These are phyloP conservation scores for Penicillium sp. DNA, from an alignment of 2,329 filamentous ascomycete species.

Conservation along the genomic window DNA sequence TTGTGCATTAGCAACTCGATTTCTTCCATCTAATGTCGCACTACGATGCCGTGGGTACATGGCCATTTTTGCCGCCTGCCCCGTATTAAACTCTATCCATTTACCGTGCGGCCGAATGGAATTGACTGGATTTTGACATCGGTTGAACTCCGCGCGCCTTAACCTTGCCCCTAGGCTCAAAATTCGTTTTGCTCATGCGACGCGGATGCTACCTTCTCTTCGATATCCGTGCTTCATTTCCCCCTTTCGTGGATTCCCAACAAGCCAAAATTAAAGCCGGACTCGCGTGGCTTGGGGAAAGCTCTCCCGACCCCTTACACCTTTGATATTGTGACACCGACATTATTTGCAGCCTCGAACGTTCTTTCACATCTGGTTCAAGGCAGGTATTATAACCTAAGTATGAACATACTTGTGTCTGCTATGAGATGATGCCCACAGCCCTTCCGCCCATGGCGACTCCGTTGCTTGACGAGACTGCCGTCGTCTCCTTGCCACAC, in stretches of 20 bases:
- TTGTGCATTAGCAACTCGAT: constrained; percentile 11
- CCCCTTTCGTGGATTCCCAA: background rate
- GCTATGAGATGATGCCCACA: constrained; percentile 37
- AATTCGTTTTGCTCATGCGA: background rate
- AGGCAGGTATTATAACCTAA: constrained; percentile 12
- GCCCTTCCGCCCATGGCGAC: constrained; percentile 34
- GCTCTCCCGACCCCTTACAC: background rate
- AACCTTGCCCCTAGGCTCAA: background rate
- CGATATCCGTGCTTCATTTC: background rate
- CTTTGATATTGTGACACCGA: background rate
- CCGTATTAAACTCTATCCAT: constrained; percentile 12
- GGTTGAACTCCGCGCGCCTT: background rate
- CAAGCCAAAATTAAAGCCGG: background rate
- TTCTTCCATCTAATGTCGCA: constrained; percentile 13
- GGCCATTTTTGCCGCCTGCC: background rate
- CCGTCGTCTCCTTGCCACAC: constrained; percentile 20
- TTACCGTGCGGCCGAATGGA: constrained; percentile 2
- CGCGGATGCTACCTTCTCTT: constrained; percentile 2
- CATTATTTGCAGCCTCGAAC: background rate
- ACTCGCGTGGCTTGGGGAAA: background rate
- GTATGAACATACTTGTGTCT: constrained; percentile 27
- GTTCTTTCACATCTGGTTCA: background rate
- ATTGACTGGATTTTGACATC: background rate
- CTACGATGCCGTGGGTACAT: constrained; percentile 21
- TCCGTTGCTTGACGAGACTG: constrained; percentile 27